phyloP scores from a whole-genome alignment of 2,329 filamentous ascomycete species.

The Berkeleyomyces rouxiae region DNA sequence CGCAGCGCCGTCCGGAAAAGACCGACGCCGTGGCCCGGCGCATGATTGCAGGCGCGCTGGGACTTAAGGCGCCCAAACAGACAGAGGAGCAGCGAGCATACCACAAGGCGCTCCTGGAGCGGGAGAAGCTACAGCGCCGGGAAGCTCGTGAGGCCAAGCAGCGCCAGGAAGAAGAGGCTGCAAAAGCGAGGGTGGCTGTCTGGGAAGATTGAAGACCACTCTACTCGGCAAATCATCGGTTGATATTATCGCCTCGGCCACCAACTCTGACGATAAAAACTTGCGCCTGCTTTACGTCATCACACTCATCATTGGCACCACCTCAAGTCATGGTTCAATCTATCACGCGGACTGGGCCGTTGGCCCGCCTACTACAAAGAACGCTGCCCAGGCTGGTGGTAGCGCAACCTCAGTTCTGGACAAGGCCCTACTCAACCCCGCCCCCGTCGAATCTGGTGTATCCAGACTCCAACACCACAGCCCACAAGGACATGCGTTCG shows the following conservation, averaged over 20 bases:
- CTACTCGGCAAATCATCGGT: not conserved
- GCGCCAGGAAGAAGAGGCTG: constrained; percentile 44
- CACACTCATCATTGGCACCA: not conserved
- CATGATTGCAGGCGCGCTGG: constrained; percentile 78
- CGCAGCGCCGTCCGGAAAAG: constrained; percentile 54
- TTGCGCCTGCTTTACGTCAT: not conserved
- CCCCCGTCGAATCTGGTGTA: constrained; percentile 5
- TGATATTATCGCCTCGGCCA: not conserved
- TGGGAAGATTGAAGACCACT: constrained; percentile 52
- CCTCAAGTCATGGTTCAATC: not conserved
- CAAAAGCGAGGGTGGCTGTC: constrained; percentile 64
- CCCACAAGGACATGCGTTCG: constrained; percentile 44
- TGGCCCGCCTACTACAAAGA: not conserved
- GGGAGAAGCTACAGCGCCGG: constrained; percentile 63
- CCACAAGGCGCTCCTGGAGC: constrained; percentile 64
- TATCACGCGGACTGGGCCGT: not conserved
- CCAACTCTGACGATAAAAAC: not conserved
- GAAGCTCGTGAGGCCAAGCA: constrained; percentile 52
- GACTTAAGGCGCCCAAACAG: constrained; percentile 60
- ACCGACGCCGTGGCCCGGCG: constrained; percentile 79
- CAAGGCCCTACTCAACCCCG: constrained; percentile 1
- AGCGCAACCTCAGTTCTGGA: not conserved
- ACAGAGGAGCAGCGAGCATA: constrained; percentile 84
- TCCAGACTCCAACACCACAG: constrained; percentile 4
- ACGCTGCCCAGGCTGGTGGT: not conserved